Conservation (phyloP, 176 grass and related monocot species). For the Paspalum vaginatum region DNA sequence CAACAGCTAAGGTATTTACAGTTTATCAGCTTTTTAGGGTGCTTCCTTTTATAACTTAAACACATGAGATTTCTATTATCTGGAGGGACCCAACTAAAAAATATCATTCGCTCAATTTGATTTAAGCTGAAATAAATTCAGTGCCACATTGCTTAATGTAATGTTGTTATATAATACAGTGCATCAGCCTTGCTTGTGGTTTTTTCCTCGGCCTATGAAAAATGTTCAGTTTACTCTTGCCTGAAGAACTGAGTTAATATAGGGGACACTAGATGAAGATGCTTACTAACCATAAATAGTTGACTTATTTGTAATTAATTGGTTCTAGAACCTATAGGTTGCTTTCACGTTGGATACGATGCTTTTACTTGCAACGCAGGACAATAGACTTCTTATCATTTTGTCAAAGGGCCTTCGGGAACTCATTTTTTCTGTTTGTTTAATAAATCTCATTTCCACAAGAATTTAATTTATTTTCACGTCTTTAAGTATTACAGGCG, state of each 20-base stretch:
- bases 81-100: background rate
- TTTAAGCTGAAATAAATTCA: slow-evolving; percentile 15
- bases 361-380: background rate
- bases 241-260: background rate
- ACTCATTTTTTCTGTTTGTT: slow-evolving; percentile 17
- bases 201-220: background rate
- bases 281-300: background rate
- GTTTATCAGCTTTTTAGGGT: background rate
- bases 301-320: background rate
- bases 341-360: background rate
- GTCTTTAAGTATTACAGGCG: slow-evolving; percentile 64
- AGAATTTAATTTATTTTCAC: slow-evolving; percentile 18
- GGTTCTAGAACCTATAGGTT: background rate
- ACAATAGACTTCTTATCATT: slow-evolving; percentile 19
- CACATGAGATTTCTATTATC: background rate
- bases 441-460: background rate
- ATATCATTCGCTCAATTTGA: background rate
- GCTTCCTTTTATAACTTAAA: background rate
- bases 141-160: slow-evolving; percentile 11
- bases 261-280: slow-evolving; percentile 5
- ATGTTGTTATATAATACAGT: background rate
- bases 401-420: slow-evolving; percentile 13
- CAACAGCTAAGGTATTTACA: background rate
- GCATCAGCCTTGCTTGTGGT: background rate
- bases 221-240: background rate